Evolutionary conservation across 73 alveolate species (phyloP).

Genomic region (Tetrahymena malaccensis): DNA sequence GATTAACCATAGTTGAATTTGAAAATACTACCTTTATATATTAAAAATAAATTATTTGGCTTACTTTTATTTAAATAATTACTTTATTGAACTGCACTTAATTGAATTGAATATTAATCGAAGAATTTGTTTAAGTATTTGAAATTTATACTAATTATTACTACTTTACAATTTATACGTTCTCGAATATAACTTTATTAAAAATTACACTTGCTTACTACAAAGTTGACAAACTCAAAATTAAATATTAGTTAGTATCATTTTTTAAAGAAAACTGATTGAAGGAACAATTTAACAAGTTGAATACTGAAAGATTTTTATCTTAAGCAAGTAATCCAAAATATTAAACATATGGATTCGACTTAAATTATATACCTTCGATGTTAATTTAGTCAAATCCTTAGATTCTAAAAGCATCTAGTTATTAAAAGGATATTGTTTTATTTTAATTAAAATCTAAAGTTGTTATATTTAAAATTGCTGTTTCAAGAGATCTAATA

Average conservation of each 20-base stretch:
- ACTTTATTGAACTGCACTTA: neutral
- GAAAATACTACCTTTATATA: neutral
- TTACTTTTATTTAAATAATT: neutral
- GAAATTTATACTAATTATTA: neutral
- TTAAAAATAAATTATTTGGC: too few relatives aligned
- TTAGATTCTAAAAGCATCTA: neutral
- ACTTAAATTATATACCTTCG: neutral
- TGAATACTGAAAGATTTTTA: neutral
- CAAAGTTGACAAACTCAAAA: neutral
- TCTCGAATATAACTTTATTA: neutral
- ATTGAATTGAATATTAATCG: neutral
- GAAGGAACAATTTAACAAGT: neutral
- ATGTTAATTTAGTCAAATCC: neutral
- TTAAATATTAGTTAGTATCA: neutral
- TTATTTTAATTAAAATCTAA: neutral
- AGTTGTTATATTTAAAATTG: neutral
- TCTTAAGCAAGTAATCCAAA: neutral
- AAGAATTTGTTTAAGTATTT: neutral
- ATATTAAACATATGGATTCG: neutral
- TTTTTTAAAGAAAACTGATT: neutral
- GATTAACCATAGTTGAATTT: neutral
- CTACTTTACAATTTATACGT: neutral
- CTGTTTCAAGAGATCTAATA: neutral
- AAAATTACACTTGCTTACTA: neutral
- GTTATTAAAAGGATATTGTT: neutral